phyloP scores from a whole-genome alignment of 179 eudicot genomes.

The Spergularia azorica region DNA sequence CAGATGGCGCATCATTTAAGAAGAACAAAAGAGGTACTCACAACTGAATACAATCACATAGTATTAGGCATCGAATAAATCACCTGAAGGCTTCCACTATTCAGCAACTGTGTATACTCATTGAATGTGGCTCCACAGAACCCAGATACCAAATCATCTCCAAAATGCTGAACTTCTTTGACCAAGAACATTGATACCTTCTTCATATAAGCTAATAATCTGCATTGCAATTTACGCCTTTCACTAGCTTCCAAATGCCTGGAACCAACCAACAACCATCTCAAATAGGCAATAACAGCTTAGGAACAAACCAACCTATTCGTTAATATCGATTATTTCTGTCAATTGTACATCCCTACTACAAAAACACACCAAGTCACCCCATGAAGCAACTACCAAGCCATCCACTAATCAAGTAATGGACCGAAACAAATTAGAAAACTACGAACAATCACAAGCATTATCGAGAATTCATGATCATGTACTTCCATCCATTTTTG shows the following conservation, averaged over 20 bases:
- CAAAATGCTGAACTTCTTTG: slow-evolving; percentile 39
- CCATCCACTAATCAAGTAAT: not conserved
- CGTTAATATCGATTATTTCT: not conserved
- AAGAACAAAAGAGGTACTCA: not conserved
- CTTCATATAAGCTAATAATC: slow-evolving; percentile 52
- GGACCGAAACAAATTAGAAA: no score
- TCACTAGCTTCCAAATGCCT: slow-evolving; percentile 60
- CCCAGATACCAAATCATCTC: slow-evolving; percentile 40
- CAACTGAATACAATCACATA: not conserved
- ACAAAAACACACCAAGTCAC: not conserved
- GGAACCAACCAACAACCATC: slow-evolving; percentile 13
- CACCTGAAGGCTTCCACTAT: slow-evolving; percentile 62
- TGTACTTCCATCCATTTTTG: not conserved
- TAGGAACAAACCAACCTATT: not conserved
- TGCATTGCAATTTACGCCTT: slow-evolving; percentile 46
- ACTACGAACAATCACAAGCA: not conserved
- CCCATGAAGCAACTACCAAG: not conserved
- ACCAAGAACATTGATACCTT: slow-evolving; percentile 53
- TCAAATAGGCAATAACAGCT: not conserved
- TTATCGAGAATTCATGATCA: not conserved
- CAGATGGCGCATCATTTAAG: not conserved
- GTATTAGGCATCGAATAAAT: not conserved
- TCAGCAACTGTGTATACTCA: slow-evolving; percentile 50
- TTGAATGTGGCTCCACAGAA: slow-evolving; percentile 51
- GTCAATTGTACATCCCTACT: not conserved